Evolutionary conservation across 2,329 filamentous ascomycete genomes (phyloP), one percentile per base, ranked within the genome.

Genomic region (Sporothrix brasiliensis): DNA sequence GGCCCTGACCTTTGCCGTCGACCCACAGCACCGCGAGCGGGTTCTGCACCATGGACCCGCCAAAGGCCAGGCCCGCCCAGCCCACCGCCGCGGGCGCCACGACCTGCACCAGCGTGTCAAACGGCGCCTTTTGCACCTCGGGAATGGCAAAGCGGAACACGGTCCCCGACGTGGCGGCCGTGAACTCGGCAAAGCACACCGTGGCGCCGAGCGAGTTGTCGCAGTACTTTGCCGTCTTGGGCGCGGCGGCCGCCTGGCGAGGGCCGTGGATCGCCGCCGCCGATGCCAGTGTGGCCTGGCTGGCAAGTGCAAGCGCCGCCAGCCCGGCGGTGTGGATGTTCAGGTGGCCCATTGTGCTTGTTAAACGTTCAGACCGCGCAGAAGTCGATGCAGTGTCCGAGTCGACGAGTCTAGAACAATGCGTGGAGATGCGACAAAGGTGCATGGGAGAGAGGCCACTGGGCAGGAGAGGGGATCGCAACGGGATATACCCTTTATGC

Each of bases 41-140:
- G 47, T 80, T 79, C 68, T 78, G 77, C 2, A 76, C 77, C 79
- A 81, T 81, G 24, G 76, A 78, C 0, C 80, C 80, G 11, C 79
- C 79, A 79, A 79, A 81, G 1, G 79, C 77, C 44, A 81, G 75
- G 0, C 78, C 79, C 0, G 79, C 79, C 80, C 80, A 81, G 24
- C 79, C 80, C 60, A 78, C 77, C 3, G 75, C 72, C 14, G 76
- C 74, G 0, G 79, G 79, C 0, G 80, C 80, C 0, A 79, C 75
- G 27, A 81, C 79, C 69, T 80, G 79, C 49, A 81, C 56, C 2
- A 80, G 75, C 2, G 79, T 77, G 60, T 81, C 79, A 52, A 79
- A 81, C 0, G 79, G 78, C 0, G 75, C 74, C 16, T 74, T 70
- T 11, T 77, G 73, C 4, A 75, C 73, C 13, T 78, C 75, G 0